Evolutionary conservation across 1,139 yeast species (phyloP).

Genomic region (Neolecta irregularis): DNA sequence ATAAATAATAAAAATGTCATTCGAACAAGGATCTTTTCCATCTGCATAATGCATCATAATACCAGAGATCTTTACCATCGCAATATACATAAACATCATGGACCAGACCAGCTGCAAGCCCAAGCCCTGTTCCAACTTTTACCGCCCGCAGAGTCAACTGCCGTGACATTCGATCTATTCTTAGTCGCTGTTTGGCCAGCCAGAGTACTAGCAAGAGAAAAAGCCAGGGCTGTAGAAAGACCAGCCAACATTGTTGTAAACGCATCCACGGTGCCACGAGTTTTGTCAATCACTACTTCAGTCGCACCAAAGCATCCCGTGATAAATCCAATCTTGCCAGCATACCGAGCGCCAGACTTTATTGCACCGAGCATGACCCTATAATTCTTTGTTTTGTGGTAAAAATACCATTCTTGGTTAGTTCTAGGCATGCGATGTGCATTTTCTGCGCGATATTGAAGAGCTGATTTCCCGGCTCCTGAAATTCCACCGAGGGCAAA

Average conservation of each 20-base stretch:
- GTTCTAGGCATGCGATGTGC: constrained; percentile 67
- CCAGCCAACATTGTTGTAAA: constrained; percentile 43
- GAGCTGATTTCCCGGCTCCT: constrained; percentile 43
- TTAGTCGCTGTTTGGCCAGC: background rate
- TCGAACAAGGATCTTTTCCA: no score
- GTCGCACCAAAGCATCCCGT: constrained; percentile 41
- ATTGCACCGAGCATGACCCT: constrained; percentile 41
- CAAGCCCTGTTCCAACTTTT: background rate
- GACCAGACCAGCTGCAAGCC: background rate
- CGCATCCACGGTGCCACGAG: constrained; percentile 44
- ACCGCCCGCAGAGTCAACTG: background rate
- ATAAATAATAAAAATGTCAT: background rate
- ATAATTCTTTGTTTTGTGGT: constrained; percentile 72
- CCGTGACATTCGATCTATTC: background rate
- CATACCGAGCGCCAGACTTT: constrained; percentile 31
- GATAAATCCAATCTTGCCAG: constrained; percentile 33
- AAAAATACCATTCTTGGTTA: constrained; percentile 79
- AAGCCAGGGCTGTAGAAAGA: background rate
- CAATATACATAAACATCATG: constrained; percentile 3
- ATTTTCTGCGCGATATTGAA: constrained; percentile 59
- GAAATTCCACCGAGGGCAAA: constrained; percentile 43
- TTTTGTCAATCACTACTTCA: constrained; percentile 46
- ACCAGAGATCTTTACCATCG: constrained; percentile 4
- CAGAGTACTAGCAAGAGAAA: no score
- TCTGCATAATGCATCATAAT: constrained; percentile 1